Base-by-base conservation (phyloP, 2,329 filamentous ascomycete genomes). In the Sphaerostilbella broomeana region DNA sequence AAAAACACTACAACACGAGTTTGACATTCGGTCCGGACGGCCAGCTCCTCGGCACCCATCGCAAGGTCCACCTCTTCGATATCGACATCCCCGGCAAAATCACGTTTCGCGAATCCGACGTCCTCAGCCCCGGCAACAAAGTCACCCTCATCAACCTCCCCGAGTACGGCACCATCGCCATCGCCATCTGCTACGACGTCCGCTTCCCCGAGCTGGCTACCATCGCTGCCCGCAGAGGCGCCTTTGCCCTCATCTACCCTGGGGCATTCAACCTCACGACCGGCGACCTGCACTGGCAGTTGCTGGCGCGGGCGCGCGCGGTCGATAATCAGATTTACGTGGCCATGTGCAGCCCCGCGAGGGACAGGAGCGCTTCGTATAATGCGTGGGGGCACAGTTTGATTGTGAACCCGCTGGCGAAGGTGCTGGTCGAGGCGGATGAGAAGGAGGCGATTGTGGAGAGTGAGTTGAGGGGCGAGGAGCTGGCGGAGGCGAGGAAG, bases 181-280 rank as follows among this genome's bases (percentile, higher is more conserved):
- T 98, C 4, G 89, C 86, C 21, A 97, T 98, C 58, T 98, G 92
- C 74, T 98, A 98, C 67, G 92, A 98, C 64, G 79, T 98, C 40
- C 86, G 92, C 27, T 98, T 98, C 68, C 90, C 92, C 0, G 92
- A 97, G 65, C 72, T 95, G 9, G 92, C 88, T 3, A 92, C 79
- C 58, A 82, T 97, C 41, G 90, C 90, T 0, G 86, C 90, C 15
- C 75, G 92, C 21, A 79, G 80, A 50, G 88, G 84, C n/a, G 84
- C 80, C 42, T 98, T 98, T 61, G 73, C 86, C 31, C 76, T 97
- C 38, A 60, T 97, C 13, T 97, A 95, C 62, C 92, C 92, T 0
- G 92, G 88, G n/a, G 92, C 92, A 1, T 98, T 98, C 72, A 98
- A 97, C 64, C 71, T 85, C 44, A 95, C 88, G 1, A 98, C 92